Percentiles rank a stretch among this genome's conserved stretches.
Conservation (phyloP, 2,329 filamentous ascomycete species). For the Elsinoe batatas region DNA sequence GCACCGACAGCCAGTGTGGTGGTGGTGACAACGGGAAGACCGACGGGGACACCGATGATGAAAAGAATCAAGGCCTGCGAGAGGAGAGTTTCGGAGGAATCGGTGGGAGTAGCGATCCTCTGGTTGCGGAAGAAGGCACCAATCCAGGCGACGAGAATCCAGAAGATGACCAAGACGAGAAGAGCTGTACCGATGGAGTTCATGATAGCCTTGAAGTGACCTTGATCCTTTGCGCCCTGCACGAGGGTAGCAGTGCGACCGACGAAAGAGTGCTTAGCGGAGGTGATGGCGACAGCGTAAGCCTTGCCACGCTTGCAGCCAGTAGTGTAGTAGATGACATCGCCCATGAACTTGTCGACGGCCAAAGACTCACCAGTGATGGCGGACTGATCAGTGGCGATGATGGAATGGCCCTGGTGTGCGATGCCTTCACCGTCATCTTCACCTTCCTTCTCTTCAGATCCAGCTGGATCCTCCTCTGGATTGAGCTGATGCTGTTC, state of each 20-base stretch:
- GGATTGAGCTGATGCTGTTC: slow-evolving; percentile 44
- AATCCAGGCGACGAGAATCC: slow-evolving; percentile 65
- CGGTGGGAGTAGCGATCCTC: slow-evolving; percentile 49
- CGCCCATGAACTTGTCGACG: slow-evolving; percentile 70
- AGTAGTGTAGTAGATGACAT: slow-evolving; percentile 67
- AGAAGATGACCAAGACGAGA: slow-evolving; percentile 67
- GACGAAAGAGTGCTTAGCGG: slow-evolving; percentile 64
- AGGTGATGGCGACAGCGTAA: slow-evolving; percentile 57
- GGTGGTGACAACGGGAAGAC: slow-evolving; percentile 69
- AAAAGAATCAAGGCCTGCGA: slow-evolving; percentile 61
- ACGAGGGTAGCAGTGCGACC: slow-evolving; percentile 65
- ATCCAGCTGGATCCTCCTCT: slow-evolving; percentile 50
- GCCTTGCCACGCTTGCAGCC: slow-evolving; percentile 74
- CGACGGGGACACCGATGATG: slow-evolving; percentile 70
- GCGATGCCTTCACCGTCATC: slow-evolving; percentile 50
- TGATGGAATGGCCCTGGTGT: slow-evolving; percentile 55
- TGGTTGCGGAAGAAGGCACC: slow-evolving; percentile 69
- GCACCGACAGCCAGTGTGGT: slow-evolving; percentile 69
- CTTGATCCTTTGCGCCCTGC: slow-evolving; percentile 63
- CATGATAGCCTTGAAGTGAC: slow-evolving; percentile 78
- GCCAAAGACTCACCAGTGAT: slow-evolving; percentile 74
- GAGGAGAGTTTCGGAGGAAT: slow-evolving; percentile 53
- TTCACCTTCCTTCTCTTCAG: slow-evolving; percentile 50
- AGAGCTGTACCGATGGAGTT: slow-evolving; percentile 67
- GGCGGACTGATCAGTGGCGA: slow-evolving; percentile 68